Conservation (phyloP, 1,284 basidiomycete species). For the Marasmius oreades region DNA sequence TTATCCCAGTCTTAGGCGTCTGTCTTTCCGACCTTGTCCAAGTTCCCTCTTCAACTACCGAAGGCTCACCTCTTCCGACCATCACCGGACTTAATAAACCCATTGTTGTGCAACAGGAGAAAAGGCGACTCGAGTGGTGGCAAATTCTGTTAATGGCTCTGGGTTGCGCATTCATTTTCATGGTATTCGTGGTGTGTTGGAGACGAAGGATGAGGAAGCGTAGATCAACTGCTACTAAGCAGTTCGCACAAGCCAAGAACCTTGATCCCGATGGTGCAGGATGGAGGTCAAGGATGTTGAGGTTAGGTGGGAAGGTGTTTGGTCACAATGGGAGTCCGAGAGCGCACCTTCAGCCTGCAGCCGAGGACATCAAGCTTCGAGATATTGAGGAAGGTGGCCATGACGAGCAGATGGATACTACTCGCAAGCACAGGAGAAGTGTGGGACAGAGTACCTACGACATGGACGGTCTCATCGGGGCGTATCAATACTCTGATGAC, state of each 20-base stretch:
- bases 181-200: constrained; percentile 62
- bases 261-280: constrained; percentile 36
- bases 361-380: constrained; percentile 40
- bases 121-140: constrained; percentile 63
- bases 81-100: constrained; percentile 53
- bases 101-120: constrained; percentile 28
- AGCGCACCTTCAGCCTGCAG: constrained; percentile 6
- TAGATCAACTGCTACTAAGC: constrained; percentile 59
- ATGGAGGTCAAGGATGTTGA: constrained; percentile 54
- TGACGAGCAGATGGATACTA: constrained; percentile 41
- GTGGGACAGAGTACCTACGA: constrained; percentile 19
- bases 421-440: constrained; percentile 41
- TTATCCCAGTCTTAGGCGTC: constrained; percentile 67
- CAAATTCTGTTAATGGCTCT: constrained; percentile 78
- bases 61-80: constrained; percentile 45
- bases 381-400: constrained; percentile 34
- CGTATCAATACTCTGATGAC: constrained; percentile 36
- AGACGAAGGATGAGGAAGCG: constrained; percentile 64
- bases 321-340: constrained; percentile 37
- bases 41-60: constrained; percentile 45
- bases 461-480: constrained; percentile 31
- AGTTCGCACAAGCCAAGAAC: constrained; percentile 60
- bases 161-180: constrained; percentile 74
- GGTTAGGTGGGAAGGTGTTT: constrained; percentile 57
- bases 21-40: constrained; percentile 72